Base-by-base conservation (phyloP, 345 rosid species). In the Pugionium cornutum region DNA sequence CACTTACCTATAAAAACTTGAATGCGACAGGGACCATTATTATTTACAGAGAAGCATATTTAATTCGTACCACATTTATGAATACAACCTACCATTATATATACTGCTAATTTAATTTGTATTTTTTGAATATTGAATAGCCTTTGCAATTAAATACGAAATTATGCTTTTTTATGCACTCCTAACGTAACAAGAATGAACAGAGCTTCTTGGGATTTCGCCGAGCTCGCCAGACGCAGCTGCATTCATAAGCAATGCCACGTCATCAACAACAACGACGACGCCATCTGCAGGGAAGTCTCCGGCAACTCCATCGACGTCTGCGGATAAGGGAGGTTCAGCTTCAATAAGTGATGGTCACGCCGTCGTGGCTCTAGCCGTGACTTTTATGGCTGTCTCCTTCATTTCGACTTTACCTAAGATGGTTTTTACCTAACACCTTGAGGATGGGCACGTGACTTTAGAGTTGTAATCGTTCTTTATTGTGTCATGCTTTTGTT, bases 181-280 rank as follows among this genome's bases (percentile, higher is more conserved):
- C 18, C 18, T 18, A 32, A 32, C 34, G 34, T 2, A 32, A 2
- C 34, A 4, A 32, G 4, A 32, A 68, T 66, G 66, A 10, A 63
- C 92, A 94, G 99, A 69, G 66, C 86, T 88, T 37, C 82, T 94
- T 4, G 96, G 99, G 29, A 6, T 94, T 52, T 65, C 92, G 45
- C 89, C 96, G 0, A 80, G 68, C 76, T 94, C 99, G 0, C 89
- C 99, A 10, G 96, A 84, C 6, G 91, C 87, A 8, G 89, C 86
- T 4, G 76, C 83, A 58, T 94, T 91, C 4, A 32, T 86, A 5
- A 9, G 82, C 26, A 28, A 80, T 3, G 58, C 82, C 46, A 34
- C 80, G 1, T 41, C 91, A 32, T 4, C 83, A 5, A 4, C 75
- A 1, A 5, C 78, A 27, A 11, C 76, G 0, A 9, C 53, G 4